These are phyloP conservation scores for Neocatenulostroma microsporum DNA, from an alignment of 2,329 filamentous ascomycete genomes.

Conservation along the genomic window DNA sequence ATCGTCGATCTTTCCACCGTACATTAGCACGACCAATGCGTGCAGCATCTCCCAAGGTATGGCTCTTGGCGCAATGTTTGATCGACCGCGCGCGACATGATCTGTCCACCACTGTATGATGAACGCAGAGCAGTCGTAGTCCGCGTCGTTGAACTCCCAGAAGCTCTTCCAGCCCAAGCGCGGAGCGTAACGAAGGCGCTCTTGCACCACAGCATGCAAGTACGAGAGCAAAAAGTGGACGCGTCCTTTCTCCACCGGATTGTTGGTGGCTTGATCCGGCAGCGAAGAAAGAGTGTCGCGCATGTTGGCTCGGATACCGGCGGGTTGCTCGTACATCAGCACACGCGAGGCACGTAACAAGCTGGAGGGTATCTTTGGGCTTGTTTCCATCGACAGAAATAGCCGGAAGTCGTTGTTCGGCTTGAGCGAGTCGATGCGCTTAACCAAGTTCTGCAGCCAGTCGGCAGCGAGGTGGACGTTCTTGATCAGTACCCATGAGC, in stretches of 20 bases:
- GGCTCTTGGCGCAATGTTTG: conserved; percentile 86
- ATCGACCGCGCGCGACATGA: conserved; percentile 68
- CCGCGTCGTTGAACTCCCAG: conserved; percentile 99
- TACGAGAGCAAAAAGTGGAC: conserved; percentile 89
- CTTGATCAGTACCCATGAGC: conserved; percentile 96
- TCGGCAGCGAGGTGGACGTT: conserved; percentile 94
- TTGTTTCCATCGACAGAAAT: conserved; percentile 97
- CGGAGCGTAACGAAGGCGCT: conserved; percentile 87
- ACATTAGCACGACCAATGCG: conserved; percentile 84
- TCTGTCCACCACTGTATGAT: conserved; percentile 96
- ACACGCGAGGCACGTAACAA: conserved; percentile 86
- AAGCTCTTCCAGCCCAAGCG: conserved; percentile 95
- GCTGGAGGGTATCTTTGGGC: conserved; percentile 93
- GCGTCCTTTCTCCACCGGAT: conserved; percentile 82
- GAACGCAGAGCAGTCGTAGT: conserved; percentile 95
- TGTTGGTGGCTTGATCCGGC: conserved; percentile 53
- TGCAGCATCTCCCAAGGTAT: conserved; percentile 96
- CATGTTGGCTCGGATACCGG: conserved; percentile 95
- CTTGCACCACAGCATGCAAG: conserved; percentile 91
- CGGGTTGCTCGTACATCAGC: conserved; percentile 96
- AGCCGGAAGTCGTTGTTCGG: conserved; percentile 87
- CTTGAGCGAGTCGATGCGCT: conserved; percentile 90
- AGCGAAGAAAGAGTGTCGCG: conserved; percentile 86
- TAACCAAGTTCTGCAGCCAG: conserved; percentile 95
- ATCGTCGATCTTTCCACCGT: conserved; percentile 95